Evolutionary conservation across 352 stramenopile genomes (phyloP), one percentile per base, ranked within the genome.

Genomic region (Globisporangium spinosum): DNA sequence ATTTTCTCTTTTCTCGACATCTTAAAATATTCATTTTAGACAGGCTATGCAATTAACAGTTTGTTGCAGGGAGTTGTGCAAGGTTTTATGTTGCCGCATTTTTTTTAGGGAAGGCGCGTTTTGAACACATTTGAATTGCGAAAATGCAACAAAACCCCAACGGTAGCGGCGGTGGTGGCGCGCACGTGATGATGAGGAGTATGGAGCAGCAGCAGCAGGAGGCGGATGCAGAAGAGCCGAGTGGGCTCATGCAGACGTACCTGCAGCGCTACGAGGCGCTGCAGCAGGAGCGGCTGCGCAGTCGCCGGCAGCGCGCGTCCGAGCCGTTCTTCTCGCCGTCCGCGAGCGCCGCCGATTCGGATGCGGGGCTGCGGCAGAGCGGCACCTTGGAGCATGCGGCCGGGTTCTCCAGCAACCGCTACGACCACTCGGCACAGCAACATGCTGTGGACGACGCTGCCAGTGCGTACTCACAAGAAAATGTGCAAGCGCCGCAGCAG

Each of bases 221-320:
- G 15, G 13, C 0, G 58, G 23, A n/a, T 7, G 62, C 2, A 43
- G 15, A n/a, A 13, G 62, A 61, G 49, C 23, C 68, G 64, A 62
- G 56, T 22, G 56, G 17, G 12, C 34, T 62, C 38, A 78, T 87
- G 70, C 58, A 72, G 71, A 70, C 77, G 58, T 89, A 89, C 65
- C 64, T 84, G 40, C 68, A 77, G 68, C 75, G 75, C 38, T 89
- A 83, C 70, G 72, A 89, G 58, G 66, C 76, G 43, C 73, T 85
- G 75, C 81, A 85, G 71, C 62, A 66, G 32, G 75, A 87, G 71
- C 78, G 75, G 13, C 67, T 73, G 23, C 56, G 65, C 17, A 74
- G 70, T 17, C 67, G 74, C 20, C 65, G 67, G 3, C 64, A 68
- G 2, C 69, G 69, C 25, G 65, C 58, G 59, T 74, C 65, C 49